Evolutionary conservation across 352 stramenopile species (phyloP), one percentile per base, ranked within the genome.

Genomic region (Globisporangium solare): DNA sequence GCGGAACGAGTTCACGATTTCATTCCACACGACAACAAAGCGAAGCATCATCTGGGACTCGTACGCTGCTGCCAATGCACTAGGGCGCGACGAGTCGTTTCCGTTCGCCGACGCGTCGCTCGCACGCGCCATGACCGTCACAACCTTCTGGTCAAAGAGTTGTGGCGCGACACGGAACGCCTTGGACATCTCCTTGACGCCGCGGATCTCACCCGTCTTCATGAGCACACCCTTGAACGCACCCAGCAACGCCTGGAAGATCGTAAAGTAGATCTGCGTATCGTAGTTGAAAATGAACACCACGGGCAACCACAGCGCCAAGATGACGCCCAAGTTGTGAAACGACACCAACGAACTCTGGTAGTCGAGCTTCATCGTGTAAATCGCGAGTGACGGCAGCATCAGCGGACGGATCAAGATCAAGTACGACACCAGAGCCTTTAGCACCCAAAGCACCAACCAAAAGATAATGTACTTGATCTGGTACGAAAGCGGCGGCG

Each of bases 1-100:
- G 15, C 80, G 76, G 64, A 91, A 91, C 6, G 79, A 89, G 63
- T 91, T 91, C 6, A 91, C 79, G 40, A 89, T 89, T 51, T 91
- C 80, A 52, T 91, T 91, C 80, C 80, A 91, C 2, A 91, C 80
- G 6, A 91, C 80, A 10, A 89, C 80, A 24, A 91, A 91, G 10
- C 80, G 80, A 20, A 91, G 60, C 79, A 89, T 87, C 80, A 89
- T 89, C 59, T 91, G 80, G 22, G 76, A 88, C 54, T 89, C 73
- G 63, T 88, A 89, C 3, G 77, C 77, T 0, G 76, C 73, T 3
- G 74, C 75, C 3, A 83, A 11, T 2, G 68, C 62, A 46, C 75
- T 88, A 0, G 74, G 63, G 47, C 75, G 79, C 3, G 67, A 70
- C 27, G 63, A 74, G 21, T 83, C 72, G 2, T 67, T 71, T 15